Evolutionary conservation across 192 early-diverging fungal species (phyloP), one percentile per base, ranked within the genome.

Genomic region (Coemansia sp.): DNA sequence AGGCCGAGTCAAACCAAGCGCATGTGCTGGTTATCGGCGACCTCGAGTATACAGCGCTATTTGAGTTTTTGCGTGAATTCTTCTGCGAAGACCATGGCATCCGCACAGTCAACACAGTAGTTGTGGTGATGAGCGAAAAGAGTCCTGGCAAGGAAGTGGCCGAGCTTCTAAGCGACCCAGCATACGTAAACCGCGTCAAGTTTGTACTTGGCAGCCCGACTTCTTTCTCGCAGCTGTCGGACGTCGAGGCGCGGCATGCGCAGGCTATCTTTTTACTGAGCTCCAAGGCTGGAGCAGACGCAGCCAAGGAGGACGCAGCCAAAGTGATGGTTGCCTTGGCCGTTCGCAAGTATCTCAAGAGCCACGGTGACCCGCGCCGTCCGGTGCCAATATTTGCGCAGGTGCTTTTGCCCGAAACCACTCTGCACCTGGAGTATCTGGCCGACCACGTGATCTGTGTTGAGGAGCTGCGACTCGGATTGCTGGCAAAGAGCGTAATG

Each of bases 71-170:
- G 58, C 81, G 86, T 45, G 89, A 91, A 72, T 89, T 91, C 62
- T 91, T 88, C 49, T 90, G 87, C 59, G 80, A 86, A 65, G 88
- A 90, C 69, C 89, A 91, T 47, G 89, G 89, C 30, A 60, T 83
- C 17, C 64, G 62, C 39, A 86, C 86, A 9, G 76, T 88, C 62
- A 81, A 81, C 44, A 87, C 88, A 3, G 72, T 80, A 11, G 85
- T 90, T 9, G 85, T 91, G 25, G 73, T 91, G 44, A 70, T 91
- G 70, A 82, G 80, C 67, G 81, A 84, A 41, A 62, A 64, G 27
- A 83, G 77, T 34, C 84, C 84, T 18, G 57, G 67, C 34, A 83
- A 84, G 56, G 84, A 84, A 41, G 68, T 83, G 9, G 51, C 62
- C 50, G 69, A 78, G 54, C 59, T 86, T n/a, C 66, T 91, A 24